Base-by-base conservation (phyloP, 805 yeast genomes). In the Starmera dryadoides region DNA sequence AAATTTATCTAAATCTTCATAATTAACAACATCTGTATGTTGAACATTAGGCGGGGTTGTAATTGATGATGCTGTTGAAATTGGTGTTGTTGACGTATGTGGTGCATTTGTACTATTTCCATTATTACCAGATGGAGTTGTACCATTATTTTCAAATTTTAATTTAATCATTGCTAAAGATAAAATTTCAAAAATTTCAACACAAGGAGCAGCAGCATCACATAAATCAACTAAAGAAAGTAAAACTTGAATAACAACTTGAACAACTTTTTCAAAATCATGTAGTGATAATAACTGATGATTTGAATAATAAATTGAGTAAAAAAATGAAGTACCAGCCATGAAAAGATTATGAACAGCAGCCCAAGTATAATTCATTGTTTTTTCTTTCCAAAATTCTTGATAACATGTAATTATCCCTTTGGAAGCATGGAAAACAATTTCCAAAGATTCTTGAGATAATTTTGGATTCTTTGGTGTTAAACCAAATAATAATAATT, bases 291-390 rank as follows among this genome's bases (percentile, higher is more conserved):
- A 53, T 18, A 81, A 58, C 2, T 73, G 75, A 35, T 69, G 71
- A n/a, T 68, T 68, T 29, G 85, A 75, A 55, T 82, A 82, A 56
- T 84, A 87, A 12, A 86, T 68, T 1, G 88, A 74, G 55, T 84
- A 87, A 33, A 88, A 64, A 49, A 78, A 87, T 1, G 95, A 82
- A 21, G 91, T 82, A 1, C 95, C 94, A 0, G 95, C 89, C 83
- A 85, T 81, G 55, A 86, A 86, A 39, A 86, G 64, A 55, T 86
- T 87, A 57, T 87, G 95, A 3, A 86, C 89, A 0, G 94, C 93
- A 2, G 88, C 89, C 96, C 96, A 88, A 0, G 96, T 86, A 59
- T 85, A 88, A 58, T 86, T 86, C 43, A 87, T 71, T 35, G 75
- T 66, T 49, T 73, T 74, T 22, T 68, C 68, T n/a, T 64, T 58